phyloP scores from a whole-genome alignment of 2,329 filamentous ascomycete species.

The Thelonectria rubi region DNA sequence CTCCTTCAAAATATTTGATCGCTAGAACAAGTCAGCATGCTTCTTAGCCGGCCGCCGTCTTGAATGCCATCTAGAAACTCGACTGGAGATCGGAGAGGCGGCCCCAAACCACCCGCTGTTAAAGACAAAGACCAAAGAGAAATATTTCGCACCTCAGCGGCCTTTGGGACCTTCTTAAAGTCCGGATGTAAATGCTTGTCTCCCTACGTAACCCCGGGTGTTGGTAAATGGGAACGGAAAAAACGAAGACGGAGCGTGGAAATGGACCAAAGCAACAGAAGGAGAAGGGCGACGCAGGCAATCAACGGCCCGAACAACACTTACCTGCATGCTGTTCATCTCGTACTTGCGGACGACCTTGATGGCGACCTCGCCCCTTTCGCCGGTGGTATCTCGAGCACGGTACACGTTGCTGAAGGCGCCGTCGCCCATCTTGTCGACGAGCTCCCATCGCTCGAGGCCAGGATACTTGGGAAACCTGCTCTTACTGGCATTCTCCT shows the following conservation, averaged over 20 bases:
- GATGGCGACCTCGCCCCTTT: conserved; percentile 86
- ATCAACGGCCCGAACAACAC: conserved; percentile 53
- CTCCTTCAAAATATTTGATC: conserved; percentile 97
- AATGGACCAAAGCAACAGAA: conserved; percentile 29
- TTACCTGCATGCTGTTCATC: conserved; percentile 98
- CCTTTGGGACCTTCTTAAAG: conserved; percentile 93
- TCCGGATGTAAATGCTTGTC: conserved; percentile 93
- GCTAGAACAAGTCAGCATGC: conserved; percentile 61
- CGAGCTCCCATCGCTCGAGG: conserved; percentile 73
- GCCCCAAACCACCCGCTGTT: conserved; percentile 20
- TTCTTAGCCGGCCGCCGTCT: conserved; percentile 27
- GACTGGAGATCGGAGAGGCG: conserved; percentile 39
- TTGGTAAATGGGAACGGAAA: conserved; percentile 60
- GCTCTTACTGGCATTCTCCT: conserved; percentile 85
- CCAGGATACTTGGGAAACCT: conserved; percentile 76
- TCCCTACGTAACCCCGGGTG: conserved; percentile 71
- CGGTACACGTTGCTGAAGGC: conserved; percentile 99
- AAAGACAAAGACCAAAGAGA: conserved; percentile 47
- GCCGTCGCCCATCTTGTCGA: conserved; percentile 99
- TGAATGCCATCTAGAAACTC: conserved; percentile 31
- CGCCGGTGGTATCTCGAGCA: conserved; percentile 77
- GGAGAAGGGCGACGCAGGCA: conserved; percentile 37
- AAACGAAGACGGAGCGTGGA: conserved; percentile 26
- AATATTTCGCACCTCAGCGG: conserved; percentile 87
- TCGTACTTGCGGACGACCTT: conserved; percentile 99